phyloP scores from a whole-genome alignment of 2,329 filamentous ascomycete genomes.

The Aquanectria penicillioides region DNA sequence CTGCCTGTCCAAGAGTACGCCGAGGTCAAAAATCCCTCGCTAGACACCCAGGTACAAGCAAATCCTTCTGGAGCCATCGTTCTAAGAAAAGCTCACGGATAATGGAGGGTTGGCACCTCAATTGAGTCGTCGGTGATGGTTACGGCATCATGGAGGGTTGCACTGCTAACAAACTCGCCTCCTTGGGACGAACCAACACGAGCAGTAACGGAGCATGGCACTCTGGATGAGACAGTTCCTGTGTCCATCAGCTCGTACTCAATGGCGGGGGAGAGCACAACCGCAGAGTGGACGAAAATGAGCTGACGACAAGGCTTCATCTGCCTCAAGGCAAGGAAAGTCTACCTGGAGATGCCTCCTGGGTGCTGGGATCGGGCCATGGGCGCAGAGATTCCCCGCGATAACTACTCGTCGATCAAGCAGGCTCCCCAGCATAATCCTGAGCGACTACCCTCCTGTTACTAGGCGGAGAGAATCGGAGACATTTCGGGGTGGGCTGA shows the following conservation, averaged over 20 bases:
- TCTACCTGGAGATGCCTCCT: not conserved
- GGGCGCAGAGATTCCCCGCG: conserved; percentile 10
- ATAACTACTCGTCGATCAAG: conserved; percentile 18
- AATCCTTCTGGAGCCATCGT: not conserved
- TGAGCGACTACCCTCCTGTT: conserved; percentile 1
- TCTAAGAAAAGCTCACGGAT: not conserved
- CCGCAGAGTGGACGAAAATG: not conserved
- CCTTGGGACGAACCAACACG: conserved; percentile 4
- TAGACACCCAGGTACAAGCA: conserved; percentile 5
- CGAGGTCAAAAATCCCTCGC: conserved; percentile 25
- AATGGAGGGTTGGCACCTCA: not conserved
- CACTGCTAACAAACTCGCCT: not conserved
- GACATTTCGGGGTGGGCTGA: conserved; percentile 21
- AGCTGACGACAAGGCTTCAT: not conserved
- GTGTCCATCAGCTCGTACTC: conserved; percentile 9
- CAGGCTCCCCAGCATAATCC: conserved; percentile 19
- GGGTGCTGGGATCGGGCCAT: conserved; percentile 17
- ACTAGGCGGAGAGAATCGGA: conserved; percentile 38
- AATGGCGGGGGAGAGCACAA: not conserved
- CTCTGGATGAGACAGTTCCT: conserved; percentile 10
- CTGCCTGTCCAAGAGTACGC: conserved; percentile 1
- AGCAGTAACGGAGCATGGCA: not conserved
- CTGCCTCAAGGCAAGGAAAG: not conserved
- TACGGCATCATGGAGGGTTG: not conserved
- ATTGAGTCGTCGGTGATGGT: not conserved